Evolutionary conservation across 164 flowering plant species (phyloP).

Genomic region (Magnolia changhungtana): DNA sequence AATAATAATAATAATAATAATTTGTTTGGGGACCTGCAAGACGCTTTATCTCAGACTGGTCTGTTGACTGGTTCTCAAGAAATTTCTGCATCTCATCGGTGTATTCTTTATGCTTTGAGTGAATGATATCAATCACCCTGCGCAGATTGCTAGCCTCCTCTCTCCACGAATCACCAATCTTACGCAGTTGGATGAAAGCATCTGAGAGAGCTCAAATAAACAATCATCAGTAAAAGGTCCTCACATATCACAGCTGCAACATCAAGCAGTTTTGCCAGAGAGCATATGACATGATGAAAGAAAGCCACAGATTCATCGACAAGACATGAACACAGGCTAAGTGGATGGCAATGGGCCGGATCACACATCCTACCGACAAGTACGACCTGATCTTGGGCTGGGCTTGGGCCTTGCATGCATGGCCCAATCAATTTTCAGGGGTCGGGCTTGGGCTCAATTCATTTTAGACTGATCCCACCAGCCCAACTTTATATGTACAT

Average conservation of each 20-base stretch:
- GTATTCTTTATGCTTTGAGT: conserved; percentile 71
- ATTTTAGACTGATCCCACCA: too few relatives aligned
- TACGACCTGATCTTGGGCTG: too few relatives aligned
- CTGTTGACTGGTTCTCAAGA: conserved; percentile 36
- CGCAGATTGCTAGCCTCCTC: conserved; percentile 58
- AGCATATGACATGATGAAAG: not conserved
- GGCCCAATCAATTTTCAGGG: too few relatives aligned
- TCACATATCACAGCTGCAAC: not conserved
- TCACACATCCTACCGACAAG: too few relatives aligned
- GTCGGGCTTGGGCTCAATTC: too few relatives aligned
- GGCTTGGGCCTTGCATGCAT: too few relatives aligned
- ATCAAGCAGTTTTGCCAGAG: not conserved
- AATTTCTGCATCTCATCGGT: conserved; percentile 52
- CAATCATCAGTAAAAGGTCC: not conserved
- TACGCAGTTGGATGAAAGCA: conserved; percentile 43
- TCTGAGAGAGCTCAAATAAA: conserved; percentile 42
- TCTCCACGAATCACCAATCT: conserved; percentile 63
- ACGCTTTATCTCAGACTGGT: conserved; percentile 71
- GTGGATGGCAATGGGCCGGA: too few relatives aligned
- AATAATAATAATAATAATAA: not conserved
- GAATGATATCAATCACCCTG: conserved; percentile 58
- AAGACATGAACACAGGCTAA: not conserved
- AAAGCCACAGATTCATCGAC: not conserved
- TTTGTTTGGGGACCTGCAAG: conserved; percentile 53
- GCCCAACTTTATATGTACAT: too few relatives aligned